Percentiles rank a stretch among this genome's conserved stretches.
These are phyloP conservation scores for Colletotrichum destructivum DNA, from an alignment of 2,329 filamentous ascomycete genomes.

Conservation along the genomic window DNA sequence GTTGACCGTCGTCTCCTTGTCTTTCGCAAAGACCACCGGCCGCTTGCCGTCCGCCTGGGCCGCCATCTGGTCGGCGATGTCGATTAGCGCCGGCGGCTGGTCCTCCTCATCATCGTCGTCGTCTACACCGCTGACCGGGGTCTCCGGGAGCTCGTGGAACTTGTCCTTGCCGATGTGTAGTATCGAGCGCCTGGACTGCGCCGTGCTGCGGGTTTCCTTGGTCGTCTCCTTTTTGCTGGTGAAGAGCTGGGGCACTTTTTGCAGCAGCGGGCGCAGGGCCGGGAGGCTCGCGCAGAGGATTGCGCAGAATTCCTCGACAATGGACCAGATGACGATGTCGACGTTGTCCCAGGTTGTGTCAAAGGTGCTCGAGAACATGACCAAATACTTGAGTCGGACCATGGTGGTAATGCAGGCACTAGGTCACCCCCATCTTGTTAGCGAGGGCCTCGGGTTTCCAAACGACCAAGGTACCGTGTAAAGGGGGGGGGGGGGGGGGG, in stretches of 20 bases:
- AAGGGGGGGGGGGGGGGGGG: no score
- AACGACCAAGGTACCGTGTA: no score
- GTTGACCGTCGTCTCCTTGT: background rate
- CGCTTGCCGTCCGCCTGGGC: conserved; percentile 36
- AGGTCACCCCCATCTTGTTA: background rate
- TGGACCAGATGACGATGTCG: conserved; percentile 52
- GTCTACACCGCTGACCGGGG: background rate
- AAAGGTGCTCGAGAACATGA: conserved; percentile 37
- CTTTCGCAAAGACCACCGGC: conserved; percentile 20
- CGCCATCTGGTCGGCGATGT: conserved; percentile 38
- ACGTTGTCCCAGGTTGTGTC: conserved; percentile 50
- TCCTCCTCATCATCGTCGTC: background rate
- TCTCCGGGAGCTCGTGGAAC: conserved; percentile 16
- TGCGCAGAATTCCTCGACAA: conserved; percentile 52
- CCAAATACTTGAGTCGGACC: conserved; percentile 43
- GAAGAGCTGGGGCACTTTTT: conserved; percentile 33
- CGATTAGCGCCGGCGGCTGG: conserved; percentile 27
- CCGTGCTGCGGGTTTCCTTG: background rate
- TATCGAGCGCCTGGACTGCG: conserved; percentile 27
- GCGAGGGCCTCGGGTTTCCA: background rate
- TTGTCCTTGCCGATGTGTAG: conserved; percentile 25
- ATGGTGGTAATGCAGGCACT: conserved; percentile 44
- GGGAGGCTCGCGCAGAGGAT: conserved; percentile 61
- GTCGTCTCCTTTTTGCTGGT: conserved; percentile 36
- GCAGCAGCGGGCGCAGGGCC: conserved; percentile 57